These are phyloP conservation scores for Berkeleyomyces basicola DNA, from an alignment of 2,329 filamentous ascomycete species.

Conservation along the genomic window DNA sequence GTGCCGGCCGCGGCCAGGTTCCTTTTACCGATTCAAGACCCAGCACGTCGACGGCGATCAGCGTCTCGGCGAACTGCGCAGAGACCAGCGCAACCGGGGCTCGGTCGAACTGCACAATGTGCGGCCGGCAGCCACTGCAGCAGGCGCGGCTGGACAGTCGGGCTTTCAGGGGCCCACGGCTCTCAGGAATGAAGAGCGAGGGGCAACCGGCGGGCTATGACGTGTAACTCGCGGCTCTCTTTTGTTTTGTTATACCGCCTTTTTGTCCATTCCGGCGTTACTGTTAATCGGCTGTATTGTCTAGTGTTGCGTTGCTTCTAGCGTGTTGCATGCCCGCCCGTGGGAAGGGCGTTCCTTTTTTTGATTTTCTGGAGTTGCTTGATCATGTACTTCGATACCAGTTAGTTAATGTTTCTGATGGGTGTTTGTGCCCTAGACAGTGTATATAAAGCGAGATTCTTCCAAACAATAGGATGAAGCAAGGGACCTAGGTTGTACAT, in stretches of 20 bases:
- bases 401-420: background rate
- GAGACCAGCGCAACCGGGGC: conserved; percentile 26
- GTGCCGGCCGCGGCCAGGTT: conserved; percentile 67
- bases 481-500: background rate
- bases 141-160: conserved; percentile 18
- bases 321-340: too few relatives aligned
- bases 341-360: too few relatives aligned
- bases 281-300: background rate
- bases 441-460: background rate
- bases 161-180: conserved; percentile 39
- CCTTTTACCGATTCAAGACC: conserved; percentile 75
- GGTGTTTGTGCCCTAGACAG: background rate
- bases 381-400: conserved; percentile 1
- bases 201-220: background rate
- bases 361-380: background rate
- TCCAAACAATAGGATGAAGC: background rate
- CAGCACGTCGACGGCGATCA: conserved; percentile 68
- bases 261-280: background rate
- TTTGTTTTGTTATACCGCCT: background rate
- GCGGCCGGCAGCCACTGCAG: conserved; percentile 1
- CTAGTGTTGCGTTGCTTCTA: too few relatives aligned
- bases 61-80: conserved; percentile 44
- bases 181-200: conserved; percentile 20
- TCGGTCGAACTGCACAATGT: conserved; percentile 54
- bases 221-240: background rate